Base-by-base conservation (phyloP, 2,329 filamentous ascomycete species). In the Phyllosticta paracitricarpa region DNA sequence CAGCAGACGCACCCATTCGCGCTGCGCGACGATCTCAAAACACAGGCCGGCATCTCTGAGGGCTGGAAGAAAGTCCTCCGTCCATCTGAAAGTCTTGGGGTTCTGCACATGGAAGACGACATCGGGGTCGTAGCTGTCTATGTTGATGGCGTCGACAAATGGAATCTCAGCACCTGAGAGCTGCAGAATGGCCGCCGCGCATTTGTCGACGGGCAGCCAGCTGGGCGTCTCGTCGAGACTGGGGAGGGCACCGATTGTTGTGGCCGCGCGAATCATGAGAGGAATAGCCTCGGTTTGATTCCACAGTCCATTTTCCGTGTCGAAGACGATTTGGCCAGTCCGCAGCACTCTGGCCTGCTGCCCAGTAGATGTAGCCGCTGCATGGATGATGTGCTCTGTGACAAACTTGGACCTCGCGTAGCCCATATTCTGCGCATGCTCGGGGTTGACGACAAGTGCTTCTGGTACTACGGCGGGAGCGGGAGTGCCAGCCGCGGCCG, bases 371-470 rank as follows among this genome's bases (percentile, higher is more conserved):
- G n/a, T 8, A 1, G 10, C 58, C 9, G 35, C 33, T 19, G 67
- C 68, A 10, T 65, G 65, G 14, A 77, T 67, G 1, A 82, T 75
- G 19, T 78, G 73, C 64, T 82, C 80, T 0, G 77, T 72, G 0
- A 82, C 78, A 53, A 74, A 73, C 66, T 82, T 82, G 0, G 76
- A 79, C n/a, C 73, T 71, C 0, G 78, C 79, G 55, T 83, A 83
- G 1, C 81, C 81, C 69, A 80, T 82, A 17, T 71, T 72, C 63
- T 80, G 78, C 0, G 78, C 79, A 64, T 77, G 71, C 0, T 63
- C 61, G 0, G 74, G 68, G 55, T 76, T 64, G 2, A 67, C 61
- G 17, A 78, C 68, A 1, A 71, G 67, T 0, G 68, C 67, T 65
- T 81, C 79, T 3, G 65, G 59, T 2, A 77, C 63, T 1, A 40